Evolutionary conservation across 192 early-diverging fungal genomes (phyloP), one percentile per base, ranked within the genome.

Genomic region (Coemansia furcata): DNA sequence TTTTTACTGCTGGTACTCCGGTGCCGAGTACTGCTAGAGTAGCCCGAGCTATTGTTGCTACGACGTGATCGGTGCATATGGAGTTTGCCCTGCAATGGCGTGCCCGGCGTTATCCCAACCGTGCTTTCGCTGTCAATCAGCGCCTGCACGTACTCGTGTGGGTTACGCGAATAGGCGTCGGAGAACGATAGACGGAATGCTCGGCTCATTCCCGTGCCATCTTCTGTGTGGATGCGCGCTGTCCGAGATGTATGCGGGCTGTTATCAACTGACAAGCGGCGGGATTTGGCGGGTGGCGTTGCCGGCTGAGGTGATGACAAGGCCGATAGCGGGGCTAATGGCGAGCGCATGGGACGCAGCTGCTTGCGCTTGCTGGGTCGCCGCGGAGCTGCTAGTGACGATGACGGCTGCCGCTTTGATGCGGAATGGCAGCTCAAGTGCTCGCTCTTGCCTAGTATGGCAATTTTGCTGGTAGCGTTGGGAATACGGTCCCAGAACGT

Each of bases 331-430:
- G 26, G 60, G 26, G 72, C 66, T 23, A 68, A 59, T 39, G 75
- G 80, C 23, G 80, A 82, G 50, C 80, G 80, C 50, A 67, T 71
- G 3, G 80, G 80, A 11, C 50, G 80, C n/a, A 63, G 71, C 57
- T 82, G 80, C 72, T 82, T 82, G 72, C 80, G 80, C 68, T 82
- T 82, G 72, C 66, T 82, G 65, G 68, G 49, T 58, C 80, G 80
- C 54, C 54, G 30, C 17, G 54, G 26, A 55, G 54, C 30, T 6
- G 54, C 54, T 23, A 17, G 54, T 17, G 54, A 17, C 15, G 50
- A 52, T 52, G 50, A 29, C 50, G 50, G 30, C 50, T 54, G 50
- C 29, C 54, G 29, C 14, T 30, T 55, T 17, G 54, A 55, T 55
- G 54, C 14, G 15, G 54, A 55, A 55, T 55, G 54, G 54, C 54